Conservation (phyloP, 1,284 basidiomycete species). For the Fomitopsis betulina region DNA sequence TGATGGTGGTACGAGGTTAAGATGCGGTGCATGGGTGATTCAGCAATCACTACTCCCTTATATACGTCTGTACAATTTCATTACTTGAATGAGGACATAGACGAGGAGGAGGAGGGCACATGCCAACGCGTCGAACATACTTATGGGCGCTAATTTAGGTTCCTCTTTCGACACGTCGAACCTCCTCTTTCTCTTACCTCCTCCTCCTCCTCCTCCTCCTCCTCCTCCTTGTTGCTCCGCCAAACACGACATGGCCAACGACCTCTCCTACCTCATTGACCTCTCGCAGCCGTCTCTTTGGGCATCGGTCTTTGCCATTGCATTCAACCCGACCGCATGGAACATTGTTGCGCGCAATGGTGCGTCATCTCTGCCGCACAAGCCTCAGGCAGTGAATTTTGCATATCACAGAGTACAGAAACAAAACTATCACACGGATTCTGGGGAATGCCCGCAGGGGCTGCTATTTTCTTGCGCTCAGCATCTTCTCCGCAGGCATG, state of each 20-base stretch:
- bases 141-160: background rate
- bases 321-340: conserved; percentile 94
- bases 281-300: conserved; percentile 61
- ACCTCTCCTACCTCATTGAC: conserved; percentile 39
- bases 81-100: too few relatives aligned
- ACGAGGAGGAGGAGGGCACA: too few relatives aligned
- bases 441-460: conserved; percentile 74
- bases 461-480: conserved; percentile 88
- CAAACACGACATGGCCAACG: background rate
- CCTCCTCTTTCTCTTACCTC: background rate
- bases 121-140: background rate
- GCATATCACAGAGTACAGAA: conserved; percentile 65
- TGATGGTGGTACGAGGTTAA: too few relatives aligned
- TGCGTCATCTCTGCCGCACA: conserved; percentile 31
- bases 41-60: too few relatives aligned
- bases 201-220: background rate
- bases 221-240: background rate
- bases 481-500: conserved; percentile 86
- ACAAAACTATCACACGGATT: conserved; percentile 81
- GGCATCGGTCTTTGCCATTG: conserved; percentile 59
- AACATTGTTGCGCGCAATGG: conserved; percentile 94
- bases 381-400: conserved; percentile 4
- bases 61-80: too few relatives aligned
- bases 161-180: background rate
- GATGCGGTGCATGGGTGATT: too few relatives aligned